Percentiles rank a stretch among this genome's conserved stretches.
Evolutionary conservation across 169 alveolate species (phyloP).

Genomic region (Cryptosporidium meleagridis): DNA sequence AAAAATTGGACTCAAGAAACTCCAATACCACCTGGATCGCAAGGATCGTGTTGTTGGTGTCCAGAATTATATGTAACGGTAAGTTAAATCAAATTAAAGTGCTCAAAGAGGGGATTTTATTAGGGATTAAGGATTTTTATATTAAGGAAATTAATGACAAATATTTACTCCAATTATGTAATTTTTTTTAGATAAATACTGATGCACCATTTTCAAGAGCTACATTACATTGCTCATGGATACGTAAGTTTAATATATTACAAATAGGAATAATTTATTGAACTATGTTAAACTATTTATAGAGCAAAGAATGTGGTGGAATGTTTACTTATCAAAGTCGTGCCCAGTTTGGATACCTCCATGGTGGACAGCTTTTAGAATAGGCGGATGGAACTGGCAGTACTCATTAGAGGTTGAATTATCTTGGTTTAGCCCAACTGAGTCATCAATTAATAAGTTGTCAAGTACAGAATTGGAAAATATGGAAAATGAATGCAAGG

Average conservation of each 20-base stretch:
- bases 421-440: conserved; percentile 72
- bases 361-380: conserved; percentile 73
- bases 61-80: conserved; percentile 73
- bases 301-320: conserved; percentile 76
- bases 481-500: conserved; percentile 48
- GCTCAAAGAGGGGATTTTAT: background rate
- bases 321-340: conserved; percentile 71
- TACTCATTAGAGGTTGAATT: conserved; percentile 47
- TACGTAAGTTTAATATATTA: conserved; percentile 44
- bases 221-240: conserved; percentile 68
- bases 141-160: background rate
- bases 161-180: background rate
- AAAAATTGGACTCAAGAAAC: conserved; percentile 69
- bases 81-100: background rate
- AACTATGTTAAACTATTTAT: background rate
- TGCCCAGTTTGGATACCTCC: conserved; percentile 75
- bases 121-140: background rate
- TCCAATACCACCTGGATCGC: conserved; percentile 72
- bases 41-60: conserved; percentile 73
- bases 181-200: conserved; percentile 29
- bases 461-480: conserved; percentile 27
- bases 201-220: conserved; percentile 76
- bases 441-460: conserved; percentile 37
- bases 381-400: conserved; percentile 76
- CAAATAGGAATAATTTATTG: background rate